phyloP scores from a whole-genome alignment of 2,329 filamentous ascomycete genomes.

The Clarireedia hainanense region DNA sequence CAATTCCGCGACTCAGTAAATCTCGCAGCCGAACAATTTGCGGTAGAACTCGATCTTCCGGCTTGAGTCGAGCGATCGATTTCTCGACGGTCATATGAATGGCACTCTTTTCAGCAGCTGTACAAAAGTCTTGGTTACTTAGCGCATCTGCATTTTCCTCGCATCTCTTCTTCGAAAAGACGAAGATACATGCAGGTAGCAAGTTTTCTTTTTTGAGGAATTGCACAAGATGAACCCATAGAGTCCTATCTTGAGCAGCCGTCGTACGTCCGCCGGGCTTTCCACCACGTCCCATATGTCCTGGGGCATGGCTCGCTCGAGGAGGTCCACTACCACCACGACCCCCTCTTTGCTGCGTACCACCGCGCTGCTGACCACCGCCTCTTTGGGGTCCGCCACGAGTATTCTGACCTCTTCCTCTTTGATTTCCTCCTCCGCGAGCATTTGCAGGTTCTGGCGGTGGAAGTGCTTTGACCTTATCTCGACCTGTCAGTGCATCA shows the following conservation, averaged over 20 bases:
- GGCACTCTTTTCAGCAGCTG: slow-evolving; percentile 85
- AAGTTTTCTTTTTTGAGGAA: slow-evolving; percentile 81
- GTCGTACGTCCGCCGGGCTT: slow-evolving; percentile 80
- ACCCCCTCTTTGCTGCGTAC: slow-evolving; percentile 42
- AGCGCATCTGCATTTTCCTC: slow-evolving; percentile 95
- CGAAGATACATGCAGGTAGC: slow-evolving; percentile 91
- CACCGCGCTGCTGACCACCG: slow-evolving; percentile 38
- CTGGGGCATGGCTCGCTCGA: slow-evolving; percentile 47
- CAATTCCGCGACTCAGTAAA: slow-evolving; percentile 78
- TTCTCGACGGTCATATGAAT: slow-evolving; percentile 98
- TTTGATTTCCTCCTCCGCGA: slow-evolving; percentile 41
- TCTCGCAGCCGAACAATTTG: slow-evolving; percentile 86
- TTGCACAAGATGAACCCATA: slow-evolving; percentile 94
- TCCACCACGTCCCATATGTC: slow-evolving; percentile 86
- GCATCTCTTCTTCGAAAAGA: slow-evolving; percentile 96
- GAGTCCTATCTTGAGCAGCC: slow-evolving; percentile 86
- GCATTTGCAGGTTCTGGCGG: slow-evolving; percentile 29
- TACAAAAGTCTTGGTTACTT: slow-evolving; percentile 92
- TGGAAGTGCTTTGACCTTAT: slow-evolving; percentile 56
- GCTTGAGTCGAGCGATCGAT: slow-evolving; percentile 82
- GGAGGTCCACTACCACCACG: slow-evolving; percentile 42
- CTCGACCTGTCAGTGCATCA: slow-evolving; percentile 68
- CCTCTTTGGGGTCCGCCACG: slow-evolving; percentile 43
- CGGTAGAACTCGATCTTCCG: slow-evolving; percentile 81
- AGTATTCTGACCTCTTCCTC: slow-evolving; percentile 46